A percentile compares a stretch with the other conserved stretches of the same genome.
Conservation (phyloP, 2,329 filamentous ascomycete species). For the Lecanicillium sp. region DNA sequence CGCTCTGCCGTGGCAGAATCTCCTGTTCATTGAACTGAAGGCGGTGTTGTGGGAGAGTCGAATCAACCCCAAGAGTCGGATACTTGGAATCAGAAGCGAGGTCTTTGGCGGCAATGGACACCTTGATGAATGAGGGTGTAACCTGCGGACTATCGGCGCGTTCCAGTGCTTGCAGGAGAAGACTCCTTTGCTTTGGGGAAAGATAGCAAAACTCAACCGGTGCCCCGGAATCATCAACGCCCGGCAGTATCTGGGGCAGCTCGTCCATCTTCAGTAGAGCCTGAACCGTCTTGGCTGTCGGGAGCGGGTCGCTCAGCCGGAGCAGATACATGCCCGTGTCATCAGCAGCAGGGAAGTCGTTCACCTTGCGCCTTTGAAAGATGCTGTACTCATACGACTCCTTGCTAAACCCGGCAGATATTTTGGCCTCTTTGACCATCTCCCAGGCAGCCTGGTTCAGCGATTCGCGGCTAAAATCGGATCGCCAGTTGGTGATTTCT, state of each 20-base stretch:
- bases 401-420: conserved; percentile 10
- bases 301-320: neutral
- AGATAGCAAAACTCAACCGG: conserved; percentile 2
- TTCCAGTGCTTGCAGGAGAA: neutral
- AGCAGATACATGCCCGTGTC: conserved; percentile 5
- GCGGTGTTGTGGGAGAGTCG: conserved; percentile 17
- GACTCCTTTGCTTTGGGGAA: neutral
- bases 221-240: neutral
- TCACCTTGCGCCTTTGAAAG: neutral
- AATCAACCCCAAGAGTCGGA: conserved; percentile 18
- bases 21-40: conserved; percentile 18
- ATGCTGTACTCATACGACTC: conserved; percentile 15
- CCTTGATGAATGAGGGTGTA: conserved; percentile 11
- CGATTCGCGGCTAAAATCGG: conserved; percentile 3
- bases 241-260: neutral
- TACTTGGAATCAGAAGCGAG: conserved; percentile 11
- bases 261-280: neutral
- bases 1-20: conserved; percentile 17
- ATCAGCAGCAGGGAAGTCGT: neutral
- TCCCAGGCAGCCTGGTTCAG: conserved; percentile 13
- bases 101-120: conserved; percentile 15
- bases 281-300: neutral
- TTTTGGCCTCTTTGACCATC: conserved; percentile 4
- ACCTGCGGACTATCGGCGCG: neutral
- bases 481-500: conserved; percentile 11